phyloP scores from a whole-genome alignment of 441 rosid species.

The Gossypium lobatum region DNA sequence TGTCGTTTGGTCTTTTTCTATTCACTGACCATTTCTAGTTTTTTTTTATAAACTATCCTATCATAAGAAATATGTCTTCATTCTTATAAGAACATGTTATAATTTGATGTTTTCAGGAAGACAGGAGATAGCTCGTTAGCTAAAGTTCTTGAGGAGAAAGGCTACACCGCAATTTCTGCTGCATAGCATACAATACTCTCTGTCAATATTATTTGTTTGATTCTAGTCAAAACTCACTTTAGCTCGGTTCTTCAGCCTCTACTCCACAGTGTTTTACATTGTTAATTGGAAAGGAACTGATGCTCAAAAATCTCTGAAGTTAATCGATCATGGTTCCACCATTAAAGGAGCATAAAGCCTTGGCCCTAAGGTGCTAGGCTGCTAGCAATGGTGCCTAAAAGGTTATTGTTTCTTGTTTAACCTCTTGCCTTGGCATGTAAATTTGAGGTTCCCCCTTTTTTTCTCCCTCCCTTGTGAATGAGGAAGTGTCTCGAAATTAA shows the following conservation, averaged over 20 bases:
- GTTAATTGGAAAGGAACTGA: not conserved
- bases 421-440: not conserved
- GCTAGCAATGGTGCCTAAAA: not conserved
- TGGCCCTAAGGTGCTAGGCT: not conserved
- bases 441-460: not conserved
- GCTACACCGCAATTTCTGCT: constrained; percentile 66
- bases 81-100: not conserved
- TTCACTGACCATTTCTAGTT: not conserved
- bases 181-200: constrained; percentile 15
- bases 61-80: not conserved
- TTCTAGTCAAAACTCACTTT: not conserved
- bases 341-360: not conserved
- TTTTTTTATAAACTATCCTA: not conserved
- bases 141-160: constrained; percentile 66
- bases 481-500: too few relatives aligned
- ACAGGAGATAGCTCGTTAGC: constrained; percentile 80
- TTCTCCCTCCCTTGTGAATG: too few relatives aligned
- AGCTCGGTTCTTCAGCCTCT: not conserved
- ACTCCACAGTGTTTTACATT: not conserved
- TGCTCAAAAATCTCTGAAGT: not conserved
- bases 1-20: not conserved
- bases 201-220: not conserved
- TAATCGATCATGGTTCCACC: constrained; percentile 15
- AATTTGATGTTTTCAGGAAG: constrained; percentile 43
- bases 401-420: not conserved